A percentile compares a stretch with the other conserved stretches of the same genome.
Evolutionary conservation across 495 filamentous ascomycete species (phyloP).

Genomic region (Penicillium egyptiacum): DNA sequence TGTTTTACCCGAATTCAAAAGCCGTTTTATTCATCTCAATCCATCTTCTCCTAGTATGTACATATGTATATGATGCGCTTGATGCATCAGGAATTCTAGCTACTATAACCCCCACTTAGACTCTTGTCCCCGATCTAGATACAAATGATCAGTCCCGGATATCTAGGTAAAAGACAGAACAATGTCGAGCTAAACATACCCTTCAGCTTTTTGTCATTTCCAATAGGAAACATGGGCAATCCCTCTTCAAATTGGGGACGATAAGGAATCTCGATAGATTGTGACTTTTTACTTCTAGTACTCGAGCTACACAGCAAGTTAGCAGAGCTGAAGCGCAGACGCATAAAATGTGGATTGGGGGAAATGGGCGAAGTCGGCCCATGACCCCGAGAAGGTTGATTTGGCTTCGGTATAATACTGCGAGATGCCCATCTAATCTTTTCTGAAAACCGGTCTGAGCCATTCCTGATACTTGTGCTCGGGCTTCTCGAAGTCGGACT

Average conservation of each 20-base stretch:
- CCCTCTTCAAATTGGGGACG: slow-evolving; percentile 16
- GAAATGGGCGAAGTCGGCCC: not conserved
- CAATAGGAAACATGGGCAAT: slow-evolving; percentile 11
- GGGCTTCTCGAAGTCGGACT: not conserved
- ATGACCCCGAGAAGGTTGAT: not conserved
- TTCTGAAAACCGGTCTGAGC: not conserved
- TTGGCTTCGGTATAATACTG: slow-evolving; percentile 13
- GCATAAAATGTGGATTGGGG: not conserved
- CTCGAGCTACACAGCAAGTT: not conserved
- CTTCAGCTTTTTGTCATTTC: slow-evolving; percentile 4
- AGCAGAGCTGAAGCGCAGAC: not conserved
- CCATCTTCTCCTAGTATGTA: slow-evolving; percentile 13
- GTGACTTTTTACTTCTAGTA: not conserved
- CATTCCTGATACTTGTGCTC: not conserved
- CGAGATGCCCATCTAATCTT: slow-evolving; percentile 10
- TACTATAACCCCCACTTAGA: not conserved
- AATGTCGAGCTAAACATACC: not conserved
- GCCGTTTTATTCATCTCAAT: slow-evolving; percentile 6
- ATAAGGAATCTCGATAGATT: not conserved
- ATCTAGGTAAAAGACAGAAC: not conserved
- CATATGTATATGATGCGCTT: not conserved
- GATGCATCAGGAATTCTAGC: not conserved
- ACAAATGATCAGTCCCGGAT: no score
- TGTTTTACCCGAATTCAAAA: slow-evolving; percentile 13
- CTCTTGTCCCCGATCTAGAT: not conserved